Conservation (phyloP, 805 yeast species). For the Candida sonorensis region DNA sequence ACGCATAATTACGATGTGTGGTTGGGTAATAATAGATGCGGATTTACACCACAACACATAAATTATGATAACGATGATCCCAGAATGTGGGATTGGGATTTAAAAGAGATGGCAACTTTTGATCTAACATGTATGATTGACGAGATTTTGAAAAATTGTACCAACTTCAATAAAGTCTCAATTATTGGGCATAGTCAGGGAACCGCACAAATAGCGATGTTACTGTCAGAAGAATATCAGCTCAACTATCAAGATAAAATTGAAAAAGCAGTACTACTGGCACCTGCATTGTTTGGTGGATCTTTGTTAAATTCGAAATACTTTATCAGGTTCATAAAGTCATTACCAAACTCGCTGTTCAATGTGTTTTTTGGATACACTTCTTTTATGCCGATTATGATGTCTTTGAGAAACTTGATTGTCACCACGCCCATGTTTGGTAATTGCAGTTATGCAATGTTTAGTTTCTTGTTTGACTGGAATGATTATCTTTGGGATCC, state of each 20-base stretch:
- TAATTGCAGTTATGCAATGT: conserved; percentile 67
- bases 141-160: conserved; percentile 37
- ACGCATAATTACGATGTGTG: conserved; percentile 70
- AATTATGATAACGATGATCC: conserved; percentile 35
- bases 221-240: conserved; percentile 49
- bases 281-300: conserved; percentile 93
- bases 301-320: conserved; percentile 53
- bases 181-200: conserved; percentile 90
- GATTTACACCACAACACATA: conserved; percentile 67
- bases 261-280: conserved; percentile 65
- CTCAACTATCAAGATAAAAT: conserved; percentile 34
- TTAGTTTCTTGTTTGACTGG: conserved; percentile 87
- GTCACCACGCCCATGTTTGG: conserved; percentile 52
- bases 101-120: conserved; percentile 69
- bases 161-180: conserved; percentile 38
- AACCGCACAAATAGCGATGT: conserved; percentile 75
- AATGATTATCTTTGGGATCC: conserved; percentile 70
- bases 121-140: conserved; percentile 74
- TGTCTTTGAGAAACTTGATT: conserved; percentile 44
- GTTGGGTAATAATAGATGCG: conserved; percentile 89
- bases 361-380: conserved; percentile 64
- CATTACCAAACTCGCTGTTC: conserved; percentile 36
- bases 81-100: conserved; percentile 90
- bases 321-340: conserved; percentile 59
- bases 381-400: conserved; percentile 74